These are phyloP conservation scores for Cladosporium oxysporum DNA, from an alignment of 2,329 filamentous ascomycete species.

Conservation along the genomic window DNA sequence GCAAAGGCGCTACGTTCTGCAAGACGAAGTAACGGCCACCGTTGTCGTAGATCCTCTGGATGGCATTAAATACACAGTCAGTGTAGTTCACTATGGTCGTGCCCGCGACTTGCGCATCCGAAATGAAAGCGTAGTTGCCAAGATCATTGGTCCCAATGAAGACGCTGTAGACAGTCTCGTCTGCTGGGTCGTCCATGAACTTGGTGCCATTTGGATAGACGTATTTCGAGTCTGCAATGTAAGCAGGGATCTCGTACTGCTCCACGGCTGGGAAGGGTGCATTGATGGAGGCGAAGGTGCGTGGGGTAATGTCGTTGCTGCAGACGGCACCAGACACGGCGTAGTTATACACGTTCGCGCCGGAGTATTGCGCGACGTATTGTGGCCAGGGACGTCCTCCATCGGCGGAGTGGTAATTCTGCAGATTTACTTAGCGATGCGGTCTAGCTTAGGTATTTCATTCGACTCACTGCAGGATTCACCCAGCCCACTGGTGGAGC, in stretches of 20 bases:
- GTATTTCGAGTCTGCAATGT: constrained; percentile 45
- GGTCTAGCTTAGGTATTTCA: neutral
- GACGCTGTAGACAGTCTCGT: constrained; percentile 70
- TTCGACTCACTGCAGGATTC: constrained; percentile 45
- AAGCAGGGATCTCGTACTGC: constrained; percentile 51
- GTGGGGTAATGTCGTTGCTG: constrained; percentile 66
- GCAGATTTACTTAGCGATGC: neutral
- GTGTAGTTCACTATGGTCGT: constrained; percentile 66
- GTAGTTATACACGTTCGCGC: constrained; percentile 53
- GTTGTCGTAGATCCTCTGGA: constrained; percentile 64
- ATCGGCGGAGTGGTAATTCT: constrained; percentile 53
- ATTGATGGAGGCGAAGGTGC: constrained; percentile 54
- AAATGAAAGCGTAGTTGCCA: constrained; percentile 65
- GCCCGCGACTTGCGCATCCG: constrained; percentile 60
- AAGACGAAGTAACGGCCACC: constrained; percentile 73
- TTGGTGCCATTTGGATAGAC: constrained; percentile 40
- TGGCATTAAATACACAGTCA: constrained; percentile 65
- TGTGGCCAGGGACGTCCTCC: constrained; percentile 71
- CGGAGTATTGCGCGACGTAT: constrained; percentile 62
- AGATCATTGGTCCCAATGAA: constrained; percentile 85
- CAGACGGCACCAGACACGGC: constrained; percentile 73
- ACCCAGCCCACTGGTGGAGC: constrained; percentile 64
- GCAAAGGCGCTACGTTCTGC: constrained; percentile 67
- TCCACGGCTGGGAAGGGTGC: constrained; percentile 57
- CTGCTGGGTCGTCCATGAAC: constrained; percentile 47